Evolutionary conservation across 2,329 filamentous ascomycete genomes (phyloP).

Genomic region (Venturia nashicola): DNA sequence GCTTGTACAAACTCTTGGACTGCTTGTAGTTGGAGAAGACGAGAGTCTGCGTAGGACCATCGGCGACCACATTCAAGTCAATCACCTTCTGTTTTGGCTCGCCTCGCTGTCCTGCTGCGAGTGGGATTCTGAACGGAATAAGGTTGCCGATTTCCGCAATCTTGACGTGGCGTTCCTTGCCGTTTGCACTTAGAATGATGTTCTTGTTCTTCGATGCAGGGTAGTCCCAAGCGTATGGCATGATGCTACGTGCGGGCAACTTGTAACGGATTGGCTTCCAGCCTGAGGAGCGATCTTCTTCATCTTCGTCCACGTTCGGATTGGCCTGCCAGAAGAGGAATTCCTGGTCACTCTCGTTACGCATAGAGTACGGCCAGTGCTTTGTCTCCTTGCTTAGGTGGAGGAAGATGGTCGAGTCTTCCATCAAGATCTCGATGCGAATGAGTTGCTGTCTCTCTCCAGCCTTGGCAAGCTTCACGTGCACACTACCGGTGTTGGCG

Average conservation of each 20-base stretch:
- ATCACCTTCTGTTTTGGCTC: too few species aligned
- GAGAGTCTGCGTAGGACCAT: slow-evolving; percentile 88
- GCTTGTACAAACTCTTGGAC: slow-evolving; percentile 82
- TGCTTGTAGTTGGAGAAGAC: slow-evolving; percentile 89
- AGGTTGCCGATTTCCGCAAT: slow-evolving; percentile 93
- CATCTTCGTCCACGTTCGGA: slow-evolving; percentile 85
- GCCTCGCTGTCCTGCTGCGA: slow-evolving; percentile 49
- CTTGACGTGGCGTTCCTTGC: slow-evolving; percentile 82
- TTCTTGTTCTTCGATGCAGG: slow-evolving; percentile 95
- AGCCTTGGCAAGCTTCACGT: slow-evolving; percentile 85
- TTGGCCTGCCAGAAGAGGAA: slow-evolving; percentile 95
- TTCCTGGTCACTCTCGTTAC: slow-evolving; percentile 93
- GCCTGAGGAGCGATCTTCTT: slow-evolving; percentile 65
- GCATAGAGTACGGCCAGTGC: slow-evolving; percentile 97
- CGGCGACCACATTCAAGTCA: slow-evolving; percentile 89
- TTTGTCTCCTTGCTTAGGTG: slow-evolving; percentile 83
- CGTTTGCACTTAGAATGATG: slow-evolving; percentile 66
- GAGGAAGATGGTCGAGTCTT: slow-evolving; percentile 85
- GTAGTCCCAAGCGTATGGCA: slow-evolving; percentile 99
- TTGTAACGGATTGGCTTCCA: slow-evolving; percentile 92
- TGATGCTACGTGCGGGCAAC: slow-evolving; percentile 85
- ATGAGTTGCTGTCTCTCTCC: slow-evolving; percentile 83
- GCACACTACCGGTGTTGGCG: slow-evolving; percentile 80
- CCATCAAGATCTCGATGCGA: slow-evolving; percentile 79
- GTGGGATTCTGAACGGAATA: slow-evolving; percentile 80